A percentile compares a stretch with the other conserved stretches of the same genome.
Evolutionary conservation across 768 basidiomycete species (phyloP).

Genomic region (Pleurotus platypus): DNA sequence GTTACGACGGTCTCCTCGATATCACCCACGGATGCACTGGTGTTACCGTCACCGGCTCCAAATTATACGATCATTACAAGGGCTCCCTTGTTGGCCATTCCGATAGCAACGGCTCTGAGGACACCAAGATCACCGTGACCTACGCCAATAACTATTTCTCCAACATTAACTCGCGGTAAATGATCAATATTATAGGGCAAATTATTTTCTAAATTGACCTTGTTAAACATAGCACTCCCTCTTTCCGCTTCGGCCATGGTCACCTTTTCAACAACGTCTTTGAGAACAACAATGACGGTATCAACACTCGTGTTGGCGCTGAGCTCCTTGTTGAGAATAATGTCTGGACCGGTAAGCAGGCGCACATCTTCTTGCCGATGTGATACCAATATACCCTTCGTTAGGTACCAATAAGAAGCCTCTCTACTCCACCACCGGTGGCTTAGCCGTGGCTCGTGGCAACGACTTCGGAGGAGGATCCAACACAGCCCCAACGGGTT

Average conservation of each 20-base stretch:
- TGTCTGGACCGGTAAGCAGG: slow-evolving; percentile 33
- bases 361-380: neutral
- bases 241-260: slow-evolving; percentile 44
- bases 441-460: slow-evolving; percentile 36
- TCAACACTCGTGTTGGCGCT: slow-evolving; percentile 41
- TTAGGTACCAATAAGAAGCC: slow-evolving; percentile 30
- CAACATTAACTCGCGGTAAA: slow-evolving; percentile 28
- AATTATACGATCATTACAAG: slow-evolving; percentile 44
- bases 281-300: slow-evolving; percentile 39
- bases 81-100: slow-evolving; percentile 40
- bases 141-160: slow-evolving; percentile 38
- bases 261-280: slow-evolving; percentile 46
- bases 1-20: slow-evolving; percentile 43
- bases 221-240: slow-evolving; percentile 29
- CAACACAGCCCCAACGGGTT: slow-evolving; percentile 27
- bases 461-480: slow-evolving; percentile 24
- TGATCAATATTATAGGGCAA: too few species aligned
- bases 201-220: too few species aligned
- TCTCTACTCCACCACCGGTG: slow-evolving; percentile 39
- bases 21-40: slow-evolving; percentile 41
- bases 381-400: neutral
- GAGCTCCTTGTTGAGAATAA: slow-evolving; percentile 47
- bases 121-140: slow-evolving; percentile 38
- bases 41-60: slow-evolving; percentile 37
- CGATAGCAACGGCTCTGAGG: slow-evolving; percentile 35